phyloP scores from a whole-genome alignment of 208 protist species.

The Balamuthia mandrillaris region DNA sequence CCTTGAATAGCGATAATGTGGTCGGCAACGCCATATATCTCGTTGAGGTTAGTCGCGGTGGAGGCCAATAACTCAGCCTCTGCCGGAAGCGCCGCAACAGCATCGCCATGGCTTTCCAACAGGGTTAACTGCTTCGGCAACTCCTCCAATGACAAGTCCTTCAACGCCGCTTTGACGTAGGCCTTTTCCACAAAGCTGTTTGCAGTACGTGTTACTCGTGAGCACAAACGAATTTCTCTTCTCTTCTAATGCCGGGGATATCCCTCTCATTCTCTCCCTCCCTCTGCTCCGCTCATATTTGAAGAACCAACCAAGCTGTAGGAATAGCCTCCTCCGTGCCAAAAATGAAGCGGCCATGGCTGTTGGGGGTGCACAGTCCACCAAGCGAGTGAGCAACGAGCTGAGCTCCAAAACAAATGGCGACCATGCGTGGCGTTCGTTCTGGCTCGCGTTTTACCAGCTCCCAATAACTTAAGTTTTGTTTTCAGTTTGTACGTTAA shows the following conservation, averaged over 20 bases:
- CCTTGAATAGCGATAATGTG: background rate
- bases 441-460: background rate
- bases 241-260: too few species aligned
- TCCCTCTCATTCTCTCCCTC: too few species aligned
- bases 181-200: background rate
- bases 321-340: too few species aligned
- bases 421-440: background rate
- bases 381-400: background rate
- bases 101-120: background rate
- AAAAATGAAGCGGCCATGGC: background rate
- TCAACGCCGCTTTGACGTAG: background rate
- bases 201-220: too few species aligned
- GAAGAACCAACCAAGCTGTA: too few species aligned
- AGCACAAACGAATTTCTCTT: too few species aligned
- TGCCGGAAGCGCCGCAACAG: background rate
- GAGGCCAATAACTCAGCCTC: background rate
- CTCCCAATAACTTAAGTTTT: background rate
- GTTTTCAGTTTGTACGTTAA: background rate
- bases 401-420: background rate
- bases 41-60: background rate
- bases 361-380: background rate
- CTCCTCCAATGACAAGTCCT: background rate
- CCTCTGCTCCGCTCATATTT: too few species aligned
- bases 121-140: background rate
- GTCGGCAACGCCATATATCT: background rate